Evolutionary conservation across 148 eudicot genomes (phyloP).

Genomic region (Amaranthus palmeri): DNA sequence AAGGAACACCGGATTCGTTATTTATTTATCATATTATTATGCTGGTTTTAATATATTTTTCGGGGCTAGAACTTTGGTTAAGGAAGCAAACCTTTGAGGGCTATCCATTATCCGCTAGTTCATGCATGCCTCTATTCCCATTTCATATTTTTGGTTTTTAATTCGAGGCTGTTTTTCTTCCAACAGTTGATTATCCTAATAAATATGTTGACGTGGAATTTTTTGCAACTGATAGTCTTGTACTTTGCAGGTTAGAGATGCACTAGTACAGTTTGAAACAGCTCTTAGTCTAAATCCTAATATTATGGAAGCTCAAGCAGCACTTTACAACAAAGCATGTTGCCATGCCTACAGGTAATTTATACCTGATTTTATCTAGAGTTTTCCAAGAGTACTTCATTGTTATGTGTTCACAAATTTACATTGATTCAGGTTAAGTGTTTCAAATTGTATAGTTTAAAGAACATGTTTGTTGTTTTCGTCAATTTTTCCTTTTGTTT

Average conservation of each 20-base stretch:
- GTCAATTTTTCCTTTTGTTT: background rate
- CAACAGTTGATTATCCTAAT: background rate
- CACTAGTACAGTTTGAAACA: conserved; percentile 72
- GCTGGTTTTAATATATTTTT: background rate
- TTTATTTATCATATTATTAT: background rate
- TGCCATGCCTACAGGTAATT: conserved; percentile 93
- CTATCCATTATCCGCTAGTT: background rate
- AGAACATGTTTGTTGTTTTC: background rate
- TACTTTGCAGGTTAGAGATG: conserved; percentile 77
- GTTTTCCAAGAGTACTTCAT: background rate
- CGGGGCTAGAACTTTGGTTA: background rate
- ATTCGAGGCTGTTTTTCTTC: background rate
- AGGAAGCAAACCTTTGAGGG: background rate
- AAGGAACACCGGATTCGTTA: too few relatives aligned
- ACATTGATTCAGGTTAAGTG: background rate
- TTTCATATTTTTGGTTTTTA: background rate
- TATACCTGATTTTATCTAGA: background rate
- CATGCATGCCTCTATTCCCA: background rate
- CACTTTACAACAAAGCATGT: conserved; percentile 97
- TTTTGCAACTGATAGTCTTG: background rate
- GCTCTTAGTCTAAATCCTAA: conserved; percentile 85
- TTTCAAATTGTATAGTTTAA: background rate
- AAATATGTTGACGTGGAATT: background rate
- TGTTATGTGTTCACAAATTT: background rate
- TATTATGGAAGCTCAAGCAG: conserved; percentile 95